Evolutionary conservation across 1,139 yeast species (phyloP).

Genomic region (Sugiyamaella neomexicana): DNA sequence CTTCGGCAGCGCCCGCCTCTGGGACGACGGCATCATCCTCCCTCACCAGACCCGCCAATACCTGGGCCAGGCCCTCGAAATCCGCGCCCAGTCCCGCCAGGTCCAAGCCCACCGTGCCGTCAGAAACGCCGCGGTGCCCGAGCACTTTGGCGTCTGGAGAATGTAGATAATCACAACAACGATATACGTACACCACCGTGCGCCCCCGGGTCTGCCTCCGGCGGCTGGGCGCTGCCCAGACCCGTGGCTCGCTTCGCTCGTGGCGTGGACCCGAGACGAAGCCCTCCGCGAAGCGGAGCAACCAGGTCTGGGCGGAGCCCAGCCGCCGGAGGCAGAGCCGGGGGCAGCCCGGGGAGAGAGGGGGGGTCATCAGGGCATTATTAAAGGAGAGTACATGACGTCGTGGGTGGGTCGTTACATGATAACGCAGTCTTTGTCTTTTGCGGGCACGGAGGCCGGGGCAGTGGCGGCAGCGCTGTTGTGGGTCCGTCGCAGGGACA

Average conservation of each 20-base stretch:
- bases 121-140: constrained; percentile 19
- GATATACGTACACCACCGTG: neutral
- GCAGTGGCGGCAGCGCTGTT: neutral
- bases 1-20: constrained; percentile 39
- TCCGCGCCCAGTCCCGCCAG: constrained; percentile 29
- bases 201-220: constrained; percentile 15
- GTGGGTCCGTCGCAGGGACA: constrained; percentile 18
- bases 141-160: constrained; percentile 39
- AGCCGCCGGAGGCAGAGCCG: constrained; percentile 16
- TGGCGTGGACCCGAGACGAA: no score
- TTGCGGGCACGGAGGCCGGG: constrained; percentile 1
- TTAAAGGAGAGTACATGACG: constrained; percentile 11
- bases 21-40: constrained; percentile 42
- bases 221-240: constrained; percentile 16
- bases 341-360: neutral
- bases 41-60: constrained; percentile 40
- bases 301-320: constrained; percentile 12
- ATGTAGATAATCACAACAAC: constrained; percentile 36
- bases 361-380: constrained; percentile 16
- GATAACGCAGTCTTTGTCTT: constrained; percentile 27
- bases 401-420: constrained; percentile 24
- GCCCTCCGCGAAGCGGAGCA: constrained; percentile 8
- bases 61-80: constrained; percentile 40
- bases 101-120: constrained; percentile 13
- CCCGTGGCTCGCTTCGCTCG: constrained; percentile 11